Conservation (phyloP, 345 rosid genomes). For the Eucalyptus tenuipes region DNA sequence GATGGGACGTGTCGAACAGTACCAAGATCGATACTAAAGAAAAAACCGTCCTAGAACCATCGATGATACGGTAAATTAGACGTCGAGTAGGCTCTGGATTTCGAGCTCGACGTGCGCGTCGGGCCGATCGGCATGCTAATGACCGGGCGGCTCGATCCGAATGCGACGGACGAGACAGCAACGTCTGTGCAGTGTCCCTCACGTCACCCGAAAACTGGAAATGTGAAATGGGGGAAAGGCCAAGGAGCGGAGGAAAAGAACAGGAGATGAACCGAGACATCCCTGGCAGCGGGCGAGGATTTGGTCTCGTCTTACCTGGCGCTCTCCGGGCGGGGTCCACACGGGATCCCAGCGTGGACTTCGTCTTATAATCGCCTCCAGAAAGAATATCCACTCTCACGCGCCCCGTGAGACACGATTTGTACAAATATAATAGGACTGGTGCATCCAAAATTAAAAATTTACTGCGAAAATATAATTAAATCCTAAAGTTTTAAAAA, state of each 20-base stretch:
- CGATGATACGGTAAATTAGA: accelerated
- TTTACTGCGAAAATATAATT: too few relatives aligned
- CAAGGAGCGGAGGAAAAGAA: background rate
- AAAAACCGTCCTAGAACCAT: background rate
- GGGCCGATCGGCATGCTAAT: background rate
- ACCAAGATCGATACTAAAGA: background rate
- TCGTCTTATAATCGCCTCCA: background rate
- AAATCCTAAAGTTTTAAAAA: too few relatives aligned
- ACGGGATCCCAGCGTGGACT: background rate
- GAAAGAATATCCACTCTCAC: background rate
- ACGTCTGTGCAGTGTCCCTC: background rate
- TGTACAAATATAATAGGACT: accelerated
- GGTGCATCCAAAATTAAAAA: background rate
- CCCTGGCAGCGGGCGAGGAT: background rate
- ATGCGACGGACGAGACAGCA: background rate
- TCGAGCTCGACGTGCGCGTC: background rate
- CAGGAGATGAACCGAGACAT: background rate
- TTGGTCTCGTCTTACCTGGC: background rate
- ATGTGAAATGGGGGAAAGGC: background rate
- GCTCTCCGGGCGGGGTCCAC: background rate
- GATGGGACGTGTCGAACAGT: background rate
- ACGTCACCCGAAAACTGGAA: background rate
- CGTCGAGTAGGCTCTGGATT: background rate
- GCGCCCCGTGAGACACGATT: background rate
- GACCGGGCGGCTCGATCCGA: background rate